Percentiles rank a stretch among this genome's conserved stretches.
Conservation (phyloP, 2,329 filamentous ascomycete genomes). For the Talaromyces sp. region DNA sequence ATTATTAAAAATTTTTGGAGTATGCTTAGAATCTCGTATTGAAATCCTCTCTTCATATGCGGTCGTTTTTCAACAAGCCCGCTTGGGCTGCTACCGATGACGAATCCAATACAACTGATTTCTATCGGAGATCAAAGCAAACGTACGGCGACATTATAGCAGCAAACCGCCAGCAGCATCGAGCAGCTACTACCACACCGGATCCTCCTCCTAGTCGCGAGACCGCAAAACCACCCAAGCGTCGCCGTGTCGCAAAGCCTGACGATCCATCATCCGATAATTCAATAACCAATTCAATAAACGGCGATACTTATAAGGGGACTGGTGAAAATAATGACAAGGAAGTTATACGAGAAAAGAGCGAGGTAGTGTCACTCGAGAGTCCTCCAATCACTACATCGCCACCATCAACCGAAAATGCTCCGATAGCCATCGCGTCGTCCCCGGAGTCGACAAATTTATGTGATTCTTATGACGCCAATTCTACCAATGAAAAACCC, state of each 20-base stretch:
- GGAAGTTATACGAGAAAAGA: neutral
- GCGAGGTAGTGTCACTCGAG: neutral
- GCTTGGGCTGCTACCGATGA: slow-evolving; percentile 42
- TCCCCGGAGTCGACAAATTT: neutral
- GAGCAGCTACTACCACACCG: slow-evolving; percentile 19
- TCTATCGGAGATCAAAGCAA: slow-evolving; percentile 46
- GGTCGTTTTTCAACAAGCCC: slow-evolving; percentile 53
- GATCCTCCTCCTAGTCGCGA: neutral
- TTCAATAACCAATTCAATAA: neutral
- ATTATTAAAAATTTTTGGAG: neutral
- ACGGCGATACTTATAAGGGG: neutral
- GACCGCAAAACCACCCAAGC: slow-evolving; percentile 12
- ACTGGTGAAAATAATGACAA: neutral
- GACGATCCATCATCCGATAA: slow-evolving; percentile 7
- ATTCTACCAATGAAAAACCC: neutral
- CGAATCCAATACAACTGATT: slow-evolving; percentile 30
- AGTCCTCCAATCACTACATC: neutral
- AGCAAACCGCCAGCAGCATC: slow-evolving; percentile 30
- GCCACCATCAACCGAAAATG: neutral
- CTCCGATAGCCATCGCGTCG: neutral
- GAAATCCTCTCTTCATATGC: slow-evolving; percentile 20
- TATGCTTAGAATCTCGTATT: neutral
- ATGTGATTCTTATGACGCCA: neutral
- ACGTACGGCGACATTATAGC: slow-evolving; percentile 43
- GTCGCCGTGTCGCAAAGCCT: slow-evolving; percentile 20